Conservation (phyloP, 169 alveolate genomes). For the Plasmodium gonderi region DNA sequence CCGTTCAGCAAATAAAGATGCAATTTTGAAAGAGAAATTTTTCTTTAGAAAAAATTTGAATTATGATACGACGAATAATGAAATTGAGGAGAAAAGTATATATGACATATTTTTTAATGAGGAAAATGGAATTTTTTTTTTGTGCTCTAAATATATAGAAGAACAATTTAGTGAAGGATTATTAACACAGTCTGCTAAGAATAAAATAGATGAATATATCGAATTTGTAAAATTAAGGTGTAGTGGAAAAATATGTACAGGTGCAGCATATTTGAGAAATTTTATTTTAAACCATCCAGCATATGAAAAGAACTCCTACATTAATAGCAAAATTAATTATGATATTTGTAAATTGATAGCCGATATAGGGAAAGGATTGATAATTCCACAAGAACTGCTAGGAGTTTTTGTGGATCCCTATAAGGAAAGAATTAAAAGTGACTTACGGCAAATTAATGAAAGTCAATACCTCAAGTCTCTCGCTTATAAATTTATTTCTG, state of each 20-base stretch:
- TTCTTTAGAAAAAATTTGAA: constrained; percentile 84
- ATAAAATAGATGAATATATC: constrained; percentile 76
- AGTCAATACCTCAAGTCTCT: constrained; percentile 47
- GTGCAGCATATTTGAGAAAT: constrained; percentile 90
- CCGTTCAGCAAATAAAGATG: constrained; percentile 88
- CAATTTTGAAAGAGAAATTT: constrained; percentile 88
- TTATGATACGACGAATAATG: constrained; percentile 68
- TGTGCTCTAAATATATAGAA: constrained; percentile 75
- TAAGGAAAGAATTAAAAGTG: constrained; percentile 63
- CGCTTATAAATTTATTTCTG: constrained; percentile 59
- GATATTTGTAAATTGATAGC: constrained; percentile 82
- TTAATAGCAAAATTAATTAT: constrained; percentile 84
- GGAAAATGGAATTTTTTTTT: constrained; percentile 79
- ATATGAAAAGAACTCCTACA: constrained; percentile 89
- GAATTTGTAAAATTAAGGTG: constrained; percentile 85
- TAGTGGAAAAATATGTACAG: constrained; percentile 90
- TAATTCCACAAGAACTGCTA: constrained; percentile 44
- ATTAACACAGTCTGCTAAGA: constrained; percentile 60
- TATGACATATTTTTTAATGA: constrained; percentile 87
- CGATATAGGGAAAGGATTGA: constrained; percentile 68
- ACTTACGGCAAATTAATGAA: constrained; percentile 61
- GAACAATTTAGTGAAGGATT: constrained; percentile 47
- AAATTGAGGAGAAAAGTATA: constrained; percentile 76
- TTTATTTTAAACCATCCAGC: constrained; percentile 89
- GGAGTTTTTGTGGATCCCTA: constrained; percentile 72